phyloP scores from a whole-genome alignment of 495 filamentous ascomycete species.

The Penicillium bialowiezense region DNA sequence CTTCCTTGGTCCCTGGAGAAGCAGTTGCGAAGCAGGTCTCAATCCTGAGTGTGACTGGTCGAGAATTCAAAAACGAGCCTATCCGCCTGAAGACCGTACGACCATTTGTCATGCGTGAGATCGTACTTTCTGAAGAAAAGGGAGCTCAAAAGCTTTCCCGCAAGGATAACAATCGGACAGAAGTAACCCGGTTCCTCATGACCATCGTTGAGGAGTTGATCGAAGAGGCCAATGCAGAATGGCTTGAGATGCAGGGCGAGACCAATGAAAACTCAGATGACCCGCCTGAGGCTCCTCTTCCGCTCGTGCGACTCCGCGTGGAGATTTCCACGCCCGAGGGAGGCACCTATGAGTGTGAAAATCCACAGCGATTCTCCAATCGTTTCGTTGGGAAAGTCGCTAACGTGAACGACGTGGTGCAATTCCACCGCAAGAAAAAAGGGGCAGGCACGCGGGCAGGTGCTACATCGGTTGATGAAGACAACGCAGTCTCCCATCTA shows the following conservation, averaged over 20 bases:
- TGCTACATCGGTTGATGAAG: conserved; percentile 52
- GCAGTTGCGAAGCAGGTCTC: conserved; percentile 89
- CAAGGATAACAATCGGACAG: conserved; percentile 75
- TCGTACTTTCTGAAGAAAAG: conserved; percentile 72
- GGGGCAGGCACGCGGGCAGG: conserved; percentile 35
- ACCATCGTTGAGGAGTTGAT: conserved; percentile 81
- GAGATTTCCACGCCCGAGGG: conserved; percentile 88
- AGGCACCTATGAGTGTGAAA: conserved; percentile 85
- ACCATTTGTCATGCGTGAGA: conserved; percentile 84
- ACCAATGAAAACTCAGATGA: conserved; percentile 47
- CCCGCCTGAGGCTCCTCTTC: conserved; percentile 61
- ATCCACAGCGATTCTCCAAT: conserved; percentile 95
- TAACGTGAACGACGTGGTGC: conserved; percentile 89
- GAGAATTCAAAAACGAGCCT: conserved; percentile 75
- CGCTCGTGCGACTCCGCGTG: conserved; percentile 84
- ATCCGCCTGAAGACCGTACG: conserved; percentile 84
- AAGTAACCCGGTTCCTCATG: conserved; percentile 74
- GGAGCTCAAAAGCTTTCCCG: conserved; percentile 73
- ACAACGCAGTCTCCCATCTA: conserved; percentile 55
- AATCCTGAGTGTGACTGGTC: conserved; percentile 78
- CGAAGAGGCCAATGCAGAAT: conserved; percentile 74
- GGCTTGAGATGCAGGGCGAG: conserved; percentile 68
- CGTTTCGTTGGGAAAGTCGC: conserved; percentile 87
- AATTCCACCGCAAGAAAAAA: conserved; percentile 86
- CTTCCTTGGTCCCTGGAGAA: conserved; percentile 85